A percentile compares a stretch with the other conserved stretches of the same genome.
Evolutionary conservation across 805 yeast species (phyloP).

Genomic region (Starmerella apicola): DNA sequence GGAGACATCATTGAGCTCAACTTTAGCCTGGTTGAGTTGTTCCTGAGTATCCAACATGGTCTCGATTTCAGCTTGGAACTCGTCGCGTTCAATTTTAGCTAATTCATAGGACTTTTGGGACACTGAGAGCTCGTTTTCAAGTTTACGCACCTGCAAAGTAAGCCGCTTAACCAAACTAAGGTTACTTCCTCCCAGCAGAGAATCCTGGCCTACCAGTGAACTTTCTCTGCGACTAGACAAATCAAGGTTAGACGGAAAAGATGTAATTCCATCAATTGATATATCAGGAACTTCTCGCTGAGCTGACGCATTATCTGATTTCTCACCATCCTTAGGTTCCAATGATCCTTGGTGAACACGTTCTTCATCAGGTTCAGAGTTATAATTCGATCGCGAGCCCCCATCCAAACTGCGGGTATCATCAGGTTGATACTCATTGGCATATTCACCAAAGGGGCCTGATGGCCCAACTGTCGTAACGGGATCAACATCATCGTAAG

Average conservation of each 20-base stretch:
- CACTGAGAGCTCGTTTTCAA: slow-evolving; percentile 65
- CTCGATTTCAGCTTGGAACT: slow-evolving; percentile 56
- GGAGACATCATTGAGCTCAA: slow-evolving; percentile 28
- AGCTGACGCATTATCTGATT: background rate
- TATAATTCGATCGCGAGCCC: too few species aligned
- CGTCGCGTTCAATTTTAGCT: slow-evolving; percentile 45
- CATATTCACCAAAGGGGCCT: slow-evolving; percentile 1
- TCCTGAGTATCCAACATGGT: slow-evolving; percentile 45
- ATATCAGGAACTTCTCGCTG: too few species aligned
- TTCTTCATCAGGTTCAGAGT: too few species aligned
- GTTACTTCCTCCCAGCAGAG: slow-evolving; percentile 19
- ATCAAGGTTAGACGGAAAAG: background rate
- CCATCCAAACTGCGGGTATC: too few species aligned
- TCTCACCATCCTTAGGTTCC: background rate
- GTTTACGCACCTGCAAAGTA: slow-evolving; percentile 60
- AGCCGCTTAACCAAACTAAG: slow-evolving; percentile 63
- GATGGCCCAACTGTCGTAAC: background rate
- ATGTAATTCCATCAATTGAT: background rate
- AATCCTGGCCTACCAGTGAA: slow-evolving; percentile 22
- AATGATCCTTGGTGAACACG: background rate
- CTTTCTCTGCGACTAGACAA: slow-evolving; percentile 5
- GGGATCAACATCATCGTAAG: background rate
- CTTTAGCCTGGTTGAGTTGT: slow-evolving; percentile 28
- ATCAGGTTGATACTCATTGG: background rate
- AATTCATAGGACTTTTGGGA: slow-evolving; percentile 49